Base-by-base conservation (phyloP, 768 basidiomycete species). In the Psilocybe cyanescens region DNA sequence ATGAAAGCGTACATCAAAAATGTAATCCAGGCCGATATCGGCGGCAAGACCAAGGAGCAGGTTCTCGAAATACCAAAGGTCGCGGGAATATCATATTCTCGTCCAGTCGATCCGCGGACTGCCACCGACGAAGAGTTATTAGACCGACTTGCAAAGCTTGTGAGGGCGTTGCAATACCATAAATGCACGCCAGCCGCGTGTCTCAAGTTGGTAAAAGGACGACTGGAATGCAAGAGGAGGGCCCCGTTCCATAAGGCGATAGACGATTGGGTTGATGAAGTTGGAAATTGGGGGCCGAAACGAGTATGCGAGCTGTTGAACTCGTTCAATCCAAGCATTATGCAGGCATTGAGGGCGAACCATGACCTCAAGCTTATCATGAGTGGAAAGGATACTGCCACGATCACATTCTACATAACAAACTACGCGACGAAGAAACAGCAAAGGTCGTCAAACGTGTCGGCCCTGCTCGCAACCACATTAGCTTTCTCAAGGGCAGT, bases 341-440 rank as follows among this genome's bases (percentile, higher is more conserved):
- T 74, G 4, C 33, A 66, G 1, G 56, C 61, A 8, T 7, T 70
- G 0, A 55, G 70, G 0, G 68, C 66, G 58, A 84, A 83, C 62
- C 70, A 79, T 39, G 76, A 83, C 60, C 52, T 67, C 3, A 81
- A 83, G 54, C 53, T 82, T 0, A 55, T 83, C 0, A 69, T 72
- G 3, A 75, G 74, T 55, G 75, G 73, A 0, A 19, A 5, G 0
- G 76, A 78, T 0, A 81, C 78, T 0, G 71, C 67, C 28, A 66
- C 72, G 3, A 60, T 79, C 0, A 66, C 73, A 0, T 79, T 67
- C 53, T 85, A 85, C 49, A 69, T 77, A 1, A 75, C 77, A 0
- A 63, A 57, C 0, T 83, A 83, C 57, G 65, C 73, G 0, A 70
- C 75, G 0, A 84, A 84, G 63, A 79, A 78, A 45, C 79, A 81